These are phyloP conservation scores for Fusarium brachygibbosum DNA, from an alignment of 2,329 filamentous ascomycete genomes.

Conservation along the genomic window DNA sequence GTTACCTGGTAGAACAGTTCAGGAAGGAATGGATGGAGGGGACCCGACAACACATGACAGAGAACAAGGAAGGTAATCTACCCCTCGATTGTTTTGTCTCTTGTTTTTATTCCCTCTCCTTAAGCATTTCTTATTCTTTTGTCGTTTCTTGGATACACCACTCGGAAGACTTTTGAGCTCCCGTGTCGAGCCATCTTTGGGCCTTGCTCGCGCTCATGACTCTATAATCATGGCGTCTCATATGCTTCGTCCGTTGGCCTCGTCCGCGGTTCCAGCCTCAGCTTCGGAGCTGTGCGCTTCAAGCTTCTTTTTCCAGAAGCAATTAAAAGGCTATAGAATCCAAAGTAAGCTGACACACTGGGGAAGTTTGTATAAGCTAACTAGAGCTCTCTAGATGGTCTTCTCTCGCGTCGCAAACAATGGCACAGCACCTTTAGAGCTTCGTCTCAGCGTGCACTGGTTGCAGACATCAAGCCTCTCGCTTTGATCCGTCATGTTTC, in stretches of 20 bases:
- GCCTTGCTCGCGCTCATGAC: conserved; percentile 48
- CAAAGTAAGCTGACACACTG: conserved; percentile 32
- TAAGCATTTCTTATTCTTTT: background rate
- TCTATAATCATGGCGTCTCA: conserved; percentile 53
- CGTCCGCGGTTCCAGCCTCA: conserved; percentile 40
- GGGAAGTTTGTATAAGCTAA: conserved; percentile 24
- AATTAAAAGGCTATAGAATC: conserved; percentile 42
- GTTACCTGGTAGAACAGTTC: conserved; percentile 1
- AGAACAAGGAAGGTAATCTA: conserved; percentile 19
- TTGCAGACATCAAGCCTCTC: conserved; percentile 52
- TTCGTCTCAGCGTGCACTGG: conserved; percentile 47
- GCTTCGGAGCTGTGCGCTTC: conserved; percentile 52
- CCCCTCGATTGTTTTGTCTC: conserved; percentile 36
- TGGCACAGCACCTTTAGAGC: conserved; percentile 57
- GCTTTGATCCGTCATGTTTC: conserved; percentile 59
- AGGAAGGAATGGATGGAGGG: conserved; percentile 28
- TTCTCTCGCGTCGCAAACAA: conserved; percentile 50
- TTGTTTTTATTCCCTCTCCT: conserved; percentile 26
- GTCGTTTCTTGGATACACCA: background rate
- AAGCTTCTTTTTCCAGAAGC: conserved; percentile 45
- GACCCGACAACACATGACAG: conserved; percentile 43
- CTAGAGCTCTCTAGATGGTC: conserved; percentile 7
- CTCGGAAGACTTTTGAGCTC: too few relatives aligned
- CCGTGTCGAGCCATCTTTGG: conserved; percentile 6
- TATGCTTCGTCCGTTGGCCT: conserved; percentile 53